phyloP scores from a whole-genome alignment of 148 eudicot species.

The Camellia granthamiana region DNA sequence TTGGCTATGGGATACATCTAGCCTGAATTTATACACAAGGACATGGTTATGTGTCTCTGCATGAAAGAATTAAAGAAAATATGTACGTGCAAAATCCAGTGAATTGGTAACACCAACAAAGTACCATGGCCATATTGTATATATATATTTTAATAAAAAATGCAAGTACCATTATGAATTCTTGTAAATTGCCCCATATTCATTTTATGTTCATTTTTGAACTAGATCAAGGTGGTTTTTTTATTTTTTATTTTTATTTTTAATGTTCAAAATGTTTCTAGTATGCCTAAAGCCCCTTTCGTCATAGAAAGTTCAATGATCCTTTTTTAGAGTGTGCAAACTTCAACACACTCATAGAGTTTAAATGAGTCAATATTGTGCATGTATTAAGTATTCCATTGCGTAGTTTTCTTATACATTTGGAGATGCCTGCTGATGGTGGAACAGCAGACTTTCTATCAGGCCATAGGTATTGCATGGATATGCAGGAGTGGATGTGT shows the following conservation, averaged over 20 bases:
- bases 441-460: no score
- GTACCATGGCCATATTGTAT: neutral
- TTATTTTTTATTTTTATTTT: neutral
- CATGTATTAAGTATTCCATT: neutral
- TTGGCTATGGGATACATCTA: neutral
- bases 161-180: neutral
- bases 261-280: no score
- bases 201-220: constrained; percentile 3
- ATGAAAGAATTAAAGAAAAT: constrained; percentile 1
- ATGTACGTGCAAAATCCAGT: neutral
- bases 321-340: neutral
- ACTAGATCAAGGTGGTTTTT: neutral
- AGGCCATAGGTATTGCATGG: no score
- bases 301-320: neutral
- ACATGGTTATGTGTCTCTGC: neutral
- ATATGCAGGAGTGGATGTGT: no score
- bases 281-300: neutral
- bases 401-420: neutral
- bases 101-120: neutral
- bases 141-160: neutral
- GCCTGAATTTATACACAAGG: neutral
- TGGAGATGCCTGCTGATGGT: no score
- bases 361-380: no score
- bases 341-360: no score
- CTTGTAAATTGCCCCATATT: neutral